phyloP scores from a whole-genome alignment of 225 moss, liverwort and hornwort genomes.

The Pseudisothecium myosuroides region DNA sequence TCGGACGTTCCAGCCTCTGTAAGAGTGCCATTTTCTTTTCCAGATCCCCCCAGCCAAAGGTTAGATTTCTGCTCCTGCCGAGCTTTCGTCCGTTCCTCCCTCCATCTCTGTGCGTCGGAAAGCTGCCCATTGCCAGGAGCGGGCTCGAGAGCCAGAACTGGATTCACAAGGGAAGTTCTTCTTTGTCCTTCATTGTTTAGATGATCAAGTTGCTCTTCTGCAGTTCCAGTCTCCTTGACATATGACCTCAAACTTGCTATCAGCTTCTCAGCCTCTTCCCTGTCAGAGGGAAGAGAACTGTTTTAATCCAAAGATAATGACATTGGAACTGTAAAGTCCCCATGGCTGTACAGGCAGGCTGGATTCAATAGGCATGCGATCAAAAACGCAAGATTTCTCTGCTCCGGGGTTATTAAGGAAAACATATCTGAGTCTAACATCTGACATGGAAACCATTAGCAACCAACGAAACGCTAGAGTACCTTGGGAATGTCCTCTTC shows the following conservation, averaged over 20 bases:
- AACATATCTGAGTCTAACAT: not conserved
- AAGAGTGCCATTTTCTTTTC: conserved; percentile 27
- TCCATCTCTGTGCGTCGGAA: conserved; percentile 55
- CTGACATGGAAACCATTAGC: not conserved
- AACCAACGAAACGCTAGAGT: not conserved
- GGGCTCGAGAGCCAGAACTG: conserved; percentile 11
- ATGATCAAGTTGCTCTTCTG: conserved; percentile 31
- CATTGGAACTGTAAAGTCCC: not conserved
- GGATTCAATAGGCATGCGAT: not conserved
- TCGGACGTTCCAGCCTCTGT: conserved; percentile 34
- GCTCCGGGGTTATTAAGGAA: not conserved
- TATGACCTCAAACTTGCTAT: conserved; percentile 61
- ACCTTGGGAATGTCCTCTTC: conserved; percentile 62
- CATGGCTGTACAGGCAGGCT: not conserved
- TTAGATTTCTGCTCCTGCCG: conserved; percentile 44
- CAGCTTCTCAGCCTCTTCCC: conserved; percentile 74
- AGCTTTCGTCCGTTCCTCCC: conserved; percentile 54
- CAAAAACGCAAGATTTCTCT: not conserved
- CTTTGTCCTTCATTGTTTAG: conserved; percentile 15
- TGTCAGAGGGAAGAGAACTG: not conserved
- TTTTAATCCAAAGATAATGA: not conserved
- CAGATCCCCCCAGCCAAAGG: conserved; percentile 21
- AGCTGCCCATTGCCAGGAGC: conserved; percentile 37
- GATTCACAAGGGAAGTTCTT: conserved; percentile 12
- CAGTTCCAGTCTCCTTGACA: conserved; percentile 42